Evolutionary conservation across 176 grass and related monocot species (phyloP).

Genomic region (Hsuehochloa calcarea): DNA sequence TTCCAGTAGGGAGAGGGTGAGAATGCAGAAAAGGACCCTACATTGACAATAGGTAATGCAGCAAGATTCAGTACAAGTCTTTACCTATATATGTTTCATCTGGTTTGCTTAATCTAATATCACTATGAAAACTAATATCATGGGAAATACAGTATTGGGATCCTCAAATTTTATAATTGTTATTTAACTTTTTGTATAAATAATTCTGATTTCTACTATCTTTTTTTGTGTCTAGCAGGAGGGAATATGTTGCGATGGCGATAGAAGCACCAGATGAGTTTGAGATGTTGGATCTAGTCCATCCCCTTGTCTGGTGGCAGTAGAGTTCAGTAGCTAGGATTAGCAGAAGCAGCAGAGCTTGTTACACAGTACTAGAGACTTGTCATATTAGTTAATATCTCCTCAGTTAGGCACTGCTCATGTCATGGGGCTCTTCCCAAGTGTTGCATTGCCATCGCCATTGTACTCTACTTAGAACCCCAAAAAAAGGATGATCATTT

Average conservation of each 20-base stretch:
- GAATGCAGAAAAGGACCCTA: constrained; percentile 22
- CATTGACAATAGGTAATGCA: constrained; percentile 40
- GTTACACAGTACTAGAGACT: not conserved
- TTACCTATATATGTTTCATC: not conserved
- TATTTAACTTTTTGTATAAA: not conserved
- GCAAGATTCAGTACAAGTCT: constrained; percentile 21
- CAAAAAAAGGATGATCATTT: constrained; percentile 18
- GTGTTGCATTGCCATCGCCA: constrained; percentile 24
- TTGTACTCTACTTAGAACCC: constrained; percentile 33
- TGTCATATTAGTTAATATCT: constrained; percentile 9
- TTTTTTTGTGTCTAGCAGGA: not conserved
- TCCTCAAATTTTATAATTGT: not conserved
- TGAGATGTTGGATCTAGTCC: constrained; percentile 71
- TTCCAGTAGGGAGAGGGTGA: constrained; percentile 61
- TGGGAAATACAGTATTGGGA: not conserved
- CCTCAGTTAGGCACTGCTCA: not conserved
- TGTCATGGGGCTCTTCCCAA: not conserved
- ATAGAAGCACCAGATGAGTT: constrained; percentile 52
- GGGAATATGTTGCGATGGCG: constrained; percentile 32
- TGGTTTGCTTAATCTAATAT: not conserved
- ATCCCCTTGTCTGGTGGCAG: constrained; percentile 62
- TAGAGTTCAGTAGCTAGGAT: constrained; percentile 18
- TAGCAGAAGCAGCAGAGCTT: constrained; percentile 29
- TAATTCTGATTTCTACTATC: not conserved
- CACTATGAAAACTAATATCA: not conserved